Conservation (phyloP, 495 filamentous ascomycete genomes). For the Penicillium cosmopolitanum region DNA sequence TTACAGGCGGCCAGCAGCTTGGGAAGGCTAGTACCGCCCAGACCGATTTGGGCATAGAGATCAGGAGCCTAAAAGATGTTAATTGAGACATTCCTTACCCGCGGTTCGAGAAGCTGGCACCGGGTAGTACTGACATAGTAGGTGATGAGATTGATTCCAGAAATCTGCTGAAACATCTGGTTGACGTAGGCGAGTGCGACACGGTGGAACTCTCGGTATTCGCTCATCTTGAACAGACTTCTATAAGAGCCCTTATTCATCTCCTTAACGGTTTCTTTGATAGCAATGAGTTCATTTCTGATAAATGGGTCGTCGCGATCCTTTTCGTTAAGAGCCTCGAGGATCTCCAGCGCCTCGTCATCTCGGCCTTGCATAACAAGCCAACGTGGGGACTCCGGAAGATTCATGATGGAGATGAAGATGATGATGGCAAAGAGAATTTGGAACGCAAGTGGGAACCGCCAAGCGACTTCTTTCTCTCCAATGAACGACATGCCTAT, state of each 20-base stretch:
- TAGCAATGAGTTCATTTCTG: constrained; percentile 51
- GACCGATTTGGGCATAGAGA: constrained; percentile 43
- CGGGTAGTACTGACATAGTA: constrained; percentile 55
- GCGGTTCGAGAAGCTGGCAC: neutral
- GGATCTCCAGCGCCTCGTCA: constrained; percentile 64
- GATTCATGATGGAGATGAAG: constrained; percentile 56
- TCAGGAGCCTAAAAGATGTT: constrained; percentile 35
- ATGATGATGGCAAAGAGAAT: constrained; percentile 65
- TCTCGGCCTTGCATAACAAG: constrained; percentile 66
- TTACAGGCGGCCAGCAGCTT: constrained; percentile 57
- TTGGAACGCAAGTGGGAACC: constrained; percentile 76
- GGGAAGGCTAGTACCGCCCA: constrained; percentile 42
- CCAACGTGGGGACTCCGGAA: constrained; percentile 76
- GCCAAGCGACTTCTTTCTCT: constrained; percentile 62
- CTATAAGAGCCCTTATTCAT: constrained; percentile 60
- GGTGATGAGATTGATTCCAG: constrained; percentile 72
- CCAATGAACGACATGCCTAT: constrained; percentile 59
- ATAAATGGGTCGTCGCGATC: constrained; percentile 54
- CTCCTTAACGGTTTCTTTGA: constrained; percentile 70
- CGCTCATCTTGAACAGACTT: constrained; percentile 53
- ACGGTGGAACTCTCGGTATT: constrained; percentile 68
- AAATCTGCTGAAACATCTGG: constrained; percentile 56
- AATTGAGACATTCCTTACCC: neutral
- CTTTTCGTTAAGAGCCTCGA: constrained; percentile 52
- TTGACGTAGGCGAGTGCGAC: constrained; percentile 65